Evolutionary conservation across 176 grass and related monocot genomes (phyloP).

Genomic region (Phoenix dactylifera): DNA sequence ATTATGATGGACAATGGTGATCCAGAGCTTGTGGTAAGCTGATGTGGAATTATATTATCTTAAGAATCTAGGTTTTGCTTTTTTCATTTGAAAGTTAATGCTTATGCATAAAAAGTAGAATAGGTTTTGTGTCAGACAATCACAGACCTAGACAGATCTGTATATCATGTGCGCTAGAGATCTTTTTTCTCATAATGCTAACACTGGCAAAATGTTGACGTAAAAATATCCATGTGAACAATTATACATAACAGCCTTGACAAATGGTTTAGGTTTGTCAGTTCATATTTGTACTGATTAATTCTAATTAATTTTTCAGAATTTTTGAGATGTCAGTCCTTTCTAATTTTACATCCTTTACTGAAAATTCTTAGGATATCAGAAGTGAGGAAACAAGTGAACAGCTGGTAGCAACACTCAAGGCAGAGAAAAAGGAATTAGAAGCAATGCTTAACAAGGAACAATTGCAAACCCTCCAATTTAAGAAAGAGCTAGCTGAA

Average conservation of each 20-base stretch:
- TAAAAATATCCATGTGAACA: too few species aligned
- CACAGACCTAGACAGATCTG: too few species aligned
- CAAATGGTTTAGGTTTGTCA: too few species aligned
- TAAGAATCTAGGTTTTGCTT: background rate
- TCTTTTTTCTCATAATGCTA: too few species aligned
- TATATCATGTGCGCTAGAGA: too few species aligned
- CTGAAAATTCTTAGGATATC: constrained; percentile 40
- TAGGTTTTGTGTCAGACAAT: too few species aligned
- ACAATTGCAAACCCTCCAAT: constrained; percentile 55
- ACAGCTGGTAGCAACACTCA: constrained; percentile 48
- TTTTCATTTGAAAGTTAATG: background rate
- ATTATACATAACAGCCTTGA: too few species aligned
- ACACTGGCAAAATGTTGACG: too few species aligned
- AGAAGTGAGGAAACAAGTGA: constrained; percentile 60
- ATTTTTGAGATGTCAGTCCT: background rate
- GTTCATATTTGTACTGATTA: too few species aligned
- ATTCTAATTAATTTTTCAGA: too few species aligned
- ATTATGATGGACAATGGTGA: constrained; percentile 75
- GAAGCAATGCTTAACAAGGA: constrained; percentile 64
- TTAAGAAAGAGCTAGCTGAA: constrained; percentile 85
- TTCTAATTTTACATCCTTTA: background rate
- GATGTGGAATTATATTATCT: too few species aligned
- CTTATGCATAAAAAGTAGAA: background rate
- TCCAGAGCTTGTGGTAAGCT: constrained; percentile 16
- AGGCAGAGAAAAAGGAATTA: constrained; percentile 80